These are phyloP conservation scores for Castanospermum australe DNA, from an alignment of 306 rosid genomes.

Conservation along the genomic window DNA sequence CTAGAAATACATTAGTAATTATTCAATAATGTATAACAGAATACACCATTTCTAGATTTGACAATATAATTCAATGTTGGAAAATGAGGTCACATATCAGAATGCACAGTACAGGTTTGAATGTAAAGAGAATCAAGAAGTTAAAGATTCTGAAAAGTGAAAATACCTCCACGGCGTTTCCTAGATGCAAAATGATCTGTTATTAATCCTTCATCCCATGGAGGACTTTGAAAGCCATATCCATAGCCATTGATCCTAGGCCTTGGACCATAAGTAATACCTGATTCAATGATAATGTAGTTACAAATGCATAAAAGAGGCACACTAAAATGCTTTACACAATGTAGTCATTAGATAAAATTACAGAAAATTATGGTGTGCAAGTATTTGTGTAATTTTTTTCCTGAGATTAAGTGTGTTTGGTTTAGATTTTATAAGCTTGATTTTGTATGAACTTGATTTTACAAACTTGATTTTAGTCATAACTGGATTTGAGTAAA, in stretches of 20 bases:
- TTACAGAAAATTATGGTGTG: no score
- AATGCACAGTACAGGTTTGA: background rate
- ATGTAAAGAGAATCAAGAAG: background rate
- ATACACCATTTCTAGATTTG: background rate
- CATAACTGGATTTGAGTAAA: no score
- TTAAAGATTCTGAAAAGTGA: slow-evolving; percentile 1
- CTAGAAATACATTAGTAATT: background rate
- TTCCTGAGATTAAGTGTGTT: no score
- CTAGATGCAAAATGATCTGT: slow-evolving; percentile 42
- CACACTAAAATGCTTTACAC: no score
- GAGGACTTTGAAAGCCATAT: slow-evolving; percentile 42
- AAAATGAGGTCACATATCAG: background rate
- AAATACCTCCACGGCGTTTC: slow-evolving; percentile 54
- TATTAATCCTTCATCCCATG: slow-evolving; percentile 37
- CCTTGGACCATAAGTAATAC: slow-evolving; percentile 37
- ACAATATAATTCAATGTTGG: background rate
- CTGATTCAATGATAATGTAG: slow-evolving; percentile 27
- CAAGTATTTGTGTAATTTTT: no score
- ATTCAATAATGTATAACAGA: background rate
- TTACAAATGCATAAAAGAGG: background rate
- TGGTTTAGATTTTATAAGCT: no score
- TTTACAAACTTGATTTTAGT: no score
- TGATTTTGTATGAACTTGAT: no score
- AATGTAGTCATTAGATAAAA: background rate
- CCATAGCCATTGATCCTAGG: slow-evolving; percentile 40